These are phyloP conservation scores for Phytophthora pluvialis DNA, from an alignment of 352 stramenopile genomes.

Conservation along the genomic window DNA sequence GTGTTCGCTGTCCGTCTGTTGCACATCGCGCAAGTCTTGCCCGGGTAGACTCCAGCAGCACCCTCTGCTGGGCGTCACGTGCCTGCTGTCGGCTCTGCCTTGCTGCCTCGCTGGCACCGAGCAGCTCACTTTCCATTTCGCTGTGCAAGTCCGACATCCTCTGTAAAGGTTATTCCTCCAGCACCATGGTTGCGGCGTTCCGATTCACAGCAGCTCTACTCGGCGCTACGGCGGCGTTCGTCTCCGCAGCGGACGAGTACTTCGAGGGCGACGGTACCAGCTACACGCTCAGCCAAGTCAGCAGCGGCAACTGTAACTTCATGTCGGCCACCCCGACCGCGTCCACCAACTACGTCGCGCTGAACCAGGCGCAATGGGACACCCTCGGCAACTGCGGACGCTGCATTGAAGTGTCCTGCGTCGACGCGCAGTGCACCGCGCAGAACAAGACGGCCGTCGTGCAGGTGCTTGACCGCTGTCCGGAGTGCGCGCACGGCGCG, in stretches of 20 bases:
- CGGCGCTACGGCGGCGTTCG: constrained; percentile 5
- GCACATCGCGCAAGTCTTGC: constrained; percentile 22
- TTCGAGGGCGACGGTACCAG: constrained; percentile 52
- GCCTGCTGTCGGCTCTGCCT: constrained; percentile 12
- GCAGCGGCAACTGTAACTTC: constrained; percentile 59
- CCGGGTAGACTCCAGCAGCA: neutral
- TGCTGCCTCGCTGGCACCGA: constrained; percentile 9
- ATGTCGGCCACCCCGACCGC: constrained; percentile 56
- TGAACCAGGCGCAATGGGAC: constrained; percentile 74
- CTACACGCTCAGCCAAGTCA: constrained; percentile 45
- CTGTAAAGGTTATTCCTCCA: neutral
- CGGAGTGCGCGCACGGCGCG: constrained; percentile 69
- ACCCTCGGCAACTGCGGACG: constrained; percentile 56
- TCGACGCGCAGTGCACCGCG: constrained; percentile 51
- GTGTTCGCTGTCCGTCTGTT: constrained; percentile 26
- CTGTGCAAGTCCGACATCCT: constrained; percentile 6
- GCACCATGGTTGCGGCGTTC: constrained; percentile 24
- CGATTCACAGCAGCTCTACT: constrained; percentile 19
- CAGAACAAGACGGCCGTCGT: constrained; percentile 59
- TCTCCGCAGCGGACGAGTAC: constrained; percentile 31
- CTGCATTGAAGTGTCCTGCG: constrained; percentile 68
- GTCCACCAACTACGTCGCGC: constrained; percentile 67
- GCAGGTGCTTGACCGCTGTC: constrained; percentile 77
- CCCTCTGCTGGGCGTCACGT: constrained; percentile 10
- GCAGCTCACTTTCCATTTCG: constrained; percentile 33